These are phyloP conservation scores for Candida rishiriensis DNA, from an alignment of 805 yeast genomes.

Conservation along the genomic window DNA sequence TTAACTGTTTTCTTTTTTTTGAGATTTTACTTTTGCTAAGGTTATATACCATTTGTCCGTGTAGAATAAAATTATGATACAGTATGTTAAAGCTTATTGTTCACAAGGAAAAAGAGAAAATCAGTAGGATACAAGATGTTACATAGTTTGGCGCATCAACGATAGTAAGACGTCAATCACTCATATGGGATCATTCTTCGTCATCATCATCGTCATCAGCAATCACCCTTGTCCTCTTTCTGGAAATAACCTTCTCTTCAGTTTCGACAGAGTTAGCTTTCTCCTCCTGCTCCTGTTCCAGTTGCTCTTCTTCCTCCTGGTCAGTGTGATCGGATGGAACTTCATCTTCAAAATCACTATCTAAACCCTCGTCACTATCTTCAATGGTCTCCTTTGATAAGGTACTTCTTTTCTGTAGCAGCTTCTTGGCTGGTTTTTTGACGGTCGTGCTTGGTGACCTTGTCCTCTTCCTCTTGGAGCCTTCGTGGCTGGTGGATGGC, in stretches of 20 bases:
- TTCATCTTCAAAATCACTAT: conserved; percentile 15
- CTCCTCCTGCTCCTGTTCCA: conserved; percentile 6
- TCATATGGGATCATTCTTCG: background rate
- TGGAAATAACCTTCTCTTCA: conserved; percentile 2
- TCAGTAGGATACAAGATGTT: no score
- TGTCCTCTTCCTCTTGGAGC: background rate
- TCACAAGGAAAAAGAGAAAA: no score
- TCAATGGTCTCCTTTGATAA: conserved; percentile 27
- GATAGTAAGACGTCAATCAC: no score
- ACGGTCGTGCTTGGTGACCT: conserved; percentile 7
- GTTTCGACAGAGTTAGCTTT: conserved; percentile 2
- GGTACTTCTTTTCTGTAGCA: conserved; percentile 17
- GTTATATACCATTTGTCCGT: no score
- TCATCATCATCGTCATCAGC: conserved; percentile 23
- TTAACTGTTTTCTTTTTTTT: no score
- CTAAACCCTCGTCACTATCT: conserved; percentile 29
- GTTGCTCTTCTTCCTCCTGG: conserved; percentile 4
- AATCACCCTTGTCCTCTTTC: conserved; percentile 15
- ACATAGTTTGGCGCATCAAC: no score
- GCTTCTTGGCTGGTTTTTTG: conserved; percentile 10
- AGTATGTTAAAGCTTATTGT: no score
- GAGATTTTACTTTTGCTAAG: no score
- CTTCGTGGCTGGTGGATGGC: conserved; percentile 1
- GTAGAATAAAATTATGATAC: no score
- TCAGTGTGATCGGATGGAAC: conserved; percentile 8